Evolutionary conservation across 257 asterid genomes (phyloP).

Genomic region (Gentiana macrophylla): DNA sequence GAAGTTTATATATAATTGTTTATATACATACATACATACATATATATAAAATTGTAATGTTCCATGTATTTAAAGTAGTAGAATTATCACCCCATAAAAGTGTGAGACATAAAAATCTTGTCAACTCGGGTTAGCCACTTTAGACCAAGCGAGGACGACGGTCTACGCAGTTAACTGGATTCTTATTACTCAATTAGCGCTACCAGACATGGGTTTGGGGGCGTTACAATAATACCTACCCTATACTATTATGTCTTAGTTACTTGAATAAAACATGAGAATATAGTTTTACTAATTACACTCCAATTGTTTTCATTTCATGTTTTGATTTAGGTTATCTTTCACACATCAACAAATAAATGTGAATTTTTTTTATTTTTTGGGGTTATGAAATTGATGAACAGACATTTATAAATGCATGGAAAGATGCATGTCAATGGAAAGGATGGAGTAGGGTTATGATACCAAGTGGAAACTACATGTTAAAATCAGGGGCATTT

Average conservation of each 20-base stretch:
- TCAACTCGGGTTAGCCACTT: too few relatives aligned
- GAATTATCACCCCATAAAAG: too few relatives aligned
- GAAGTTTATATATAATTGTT: neutral
- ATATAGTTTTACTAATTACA: neutral
- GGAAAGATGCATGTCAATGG: slow-evolving; percentile 51
- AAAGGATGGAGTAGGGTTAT: slow-evolving; percentile 30
- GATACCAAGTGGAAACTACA: slow-evolving; percentile 37
- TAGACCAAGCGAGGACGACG: too few relatives aligned
- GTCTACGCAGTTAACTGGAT: neutral
- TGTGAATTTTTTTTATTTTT: neutral
- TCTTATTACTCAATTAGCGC: neutral
- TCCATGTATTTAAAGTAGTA: too few relatives aligned
- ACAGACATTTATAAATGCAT: slow-evolving; percentile 53
- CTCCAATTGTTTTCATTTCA: too few relatives aligned
- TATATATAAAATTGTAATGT: too few relatives aligned
- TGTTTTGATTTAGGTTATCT: too few relatives aligned
- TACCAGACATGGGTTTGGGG: too few relatives aligned
- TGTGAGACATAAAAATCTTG: too few relatives aligned
- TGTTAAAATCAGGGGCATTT: slow-evolving; percentile 32
- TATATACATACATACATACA: too few relatives aligned
- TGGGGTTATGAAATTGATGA: too few relatives aligned
- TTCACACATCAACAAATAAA: neutral
- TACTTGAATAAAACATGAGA: neutral
- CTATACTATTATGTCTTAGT: neutral
- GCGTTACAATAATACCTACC: neutral